Base-by-base conservation (phyloP, 495 filamentous ascomycete genomes). In the Pseudevernia furfuracea region DNA sequence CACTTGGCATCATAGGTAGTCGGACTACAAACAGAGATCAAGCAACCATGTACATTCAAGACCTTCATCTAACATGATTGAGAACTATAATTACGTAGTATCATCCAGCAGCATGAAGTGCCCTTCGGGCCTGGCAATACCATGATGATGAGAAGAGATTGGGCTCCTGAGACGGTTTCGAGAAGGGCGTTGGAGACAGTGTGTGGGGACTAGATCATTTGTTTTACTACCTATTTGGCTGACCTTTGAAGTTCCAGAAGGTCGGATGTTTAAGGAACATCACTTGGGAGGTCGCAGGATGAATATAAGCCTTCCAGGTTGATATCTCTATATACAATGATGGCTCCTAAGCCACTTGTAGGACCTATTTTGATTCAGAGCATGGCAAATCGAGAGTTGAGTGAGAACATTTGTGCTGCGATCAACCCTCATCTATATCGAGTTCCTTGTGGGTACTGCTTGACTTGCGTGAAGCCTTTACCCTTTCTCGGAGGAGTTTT, bases 401-500 rank as follows among this genome's bases (percentile, higher is more conserved):
- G 32, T 30, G 32, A 38, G 52, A 15, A 38, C 46, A 39, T n/a
- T 14, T 62, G 36, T n/a, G n/a, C 23, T 7, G 28, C 30, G n/a
- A 25, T 36, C 39, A 30, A 52, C 39, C 34, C 12, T 30, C 48
- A 14, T 64, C 56, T 21, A 30, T 25, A n/a, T 44, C 36, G 38
- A 60, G 41, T 39, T 43, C 70, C 65, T 76, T 72, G 60, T 73
- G 61, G 59, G 53, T 70, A 39, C 66, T 69, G 59, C 71, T 69
- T 61, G 70, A 68, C 62, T 76, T 76, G 46, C 79, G 72, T 66
- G 74, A 73, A 30, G 77, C 77, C 76, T 86, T 85, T 61, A 90
- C 80, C 72, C 82, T 85, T 71, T 90, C 87, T 70, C 82, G 83
- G 17, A 89, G 80, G 61, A 89, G 76, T 70, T 76, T 84, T 74